Evolutionary conservation across 2,329 filamentous ascomycete species (phyloP).

Genomic region (Pseudogymnoascus sp.): DNA sequence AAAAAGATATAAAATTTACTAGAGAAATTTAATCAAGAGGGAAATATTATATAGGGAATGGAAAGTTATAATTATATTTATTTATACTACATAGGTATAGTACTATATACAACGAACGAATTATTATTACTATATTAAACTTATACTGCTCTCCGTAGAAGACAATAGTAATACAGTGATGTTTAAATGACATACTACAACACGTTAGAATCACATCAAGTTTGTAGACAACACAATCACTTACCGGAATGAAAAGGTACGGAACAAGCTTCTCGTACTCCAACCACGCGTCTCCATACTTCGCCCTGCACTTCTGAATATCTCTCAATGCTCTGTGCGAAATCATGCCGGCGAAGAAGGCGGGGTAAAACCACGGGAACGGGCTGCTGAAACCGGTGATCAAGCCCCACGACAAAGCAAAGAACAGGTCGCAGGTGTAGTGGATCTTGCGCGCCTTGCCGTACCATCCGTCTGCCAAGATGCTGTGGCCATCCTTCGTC

Average conservation of each 20-base stretch:
- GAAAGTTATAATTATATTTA: not conserved
- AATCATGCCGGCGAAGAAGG: constrained; percentile 77
- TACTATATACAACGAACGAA: not conserved
- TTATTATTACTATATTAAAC: not conserved
- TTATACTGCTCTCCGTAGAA: not conserved
- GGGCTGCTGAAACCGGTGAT: constrained; percentile 73
- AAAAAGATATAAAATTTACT: too few species aligned
- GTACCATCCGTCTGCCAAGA: constrained; percentile 83
- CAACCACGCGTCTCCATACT: constrained; percentile 75
- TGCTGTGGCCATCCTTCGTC: constrained; percentile 56
- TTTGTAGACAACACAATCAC: constrained; percentile 18
- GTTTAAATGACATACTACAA: constrained; percentile 12
- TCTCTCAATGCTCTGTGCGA: constrained; percentile 68
- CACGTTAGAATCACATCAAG: not conserved
- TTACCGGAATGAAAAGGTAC: constrained; percentile 72
- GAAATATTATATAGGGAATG: too few species aligned
- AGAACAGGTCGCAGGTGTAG: constrained; percentile 73
- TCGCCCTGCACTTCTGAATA: constrained; percentile 64
- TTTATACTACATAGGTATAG: not conserved
- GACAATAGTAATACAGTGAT: not conserved
- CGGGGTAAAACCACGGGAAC: constrained; percentile 83
- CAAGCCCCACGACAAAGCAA: constrained; percentile 70
- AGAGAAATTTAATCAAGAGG: too few species aligned
- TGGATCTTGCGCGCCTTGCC: constrained; percentile 71
- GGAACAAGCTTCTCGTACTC: constrained; percentile 75